Evolutionary conservation across 2,329 filamentous ascomycete genomes (phyloP), one percentile per base, ranked within the genome.

Genomic region (Cordyceps fumosorosea): DNA sequence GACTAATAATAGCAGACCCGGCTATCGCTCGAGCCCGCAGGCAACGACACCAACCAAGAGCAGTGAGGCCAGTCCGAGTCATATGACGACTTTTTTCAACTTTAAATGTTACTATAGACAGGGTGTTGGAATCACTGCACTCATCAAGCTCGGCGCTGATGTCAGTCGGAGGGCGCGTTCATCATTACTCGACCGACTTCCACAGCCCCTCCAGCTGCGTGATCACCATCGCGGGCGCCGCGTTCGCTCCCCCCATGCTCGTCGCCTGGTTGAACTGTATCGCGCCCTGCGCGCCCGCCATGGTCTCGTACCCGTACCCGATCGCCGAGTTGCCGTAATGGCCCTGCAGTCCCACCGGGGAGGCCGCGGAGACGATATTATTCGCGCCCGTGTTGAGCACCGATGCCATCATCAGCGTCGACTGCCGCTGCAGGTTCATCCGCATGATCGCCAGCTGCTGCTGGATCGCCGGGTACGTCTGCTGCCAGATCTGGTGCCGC

Each of bases 291-390:
- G 56, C 62, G 2, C 50, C 51, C 2, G 24, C 51, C 24, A 44
- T 48, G 6, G 56, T 63, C 32, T 60, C 62, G 32, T 63, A 60
- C 5, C 56, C 56, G 24, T 51, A 63, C n/a, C 51, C 24, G 14
- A 45, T 52, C 3, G 51, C 14, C 6, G 20, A 51, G n/a, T 45
- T 60, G 29, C 62, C 62, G 4, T 20, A 47, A 6, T 55, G 58
- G 32, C 56, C 51, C 42, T 59, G 12, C 12, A 50, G 3, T 5
- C 29, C 50, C 4, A 50, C 40, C 2, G 61, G 16, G 2, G 24
- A 52, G 1, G 40, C 50, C 7, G 50, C 50, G 14, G n/a, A n/a
- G n/a, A 51, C 51, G 54, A 59, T 63, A 18, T 55, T 55, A 6
- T 59, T 58, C 4, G 40, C 56, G 1, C 44, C 24, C 1, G 56